Conservation (phyloP, 2,329 filamentous ascomycete species). For the Periconia digitata region DNA sequence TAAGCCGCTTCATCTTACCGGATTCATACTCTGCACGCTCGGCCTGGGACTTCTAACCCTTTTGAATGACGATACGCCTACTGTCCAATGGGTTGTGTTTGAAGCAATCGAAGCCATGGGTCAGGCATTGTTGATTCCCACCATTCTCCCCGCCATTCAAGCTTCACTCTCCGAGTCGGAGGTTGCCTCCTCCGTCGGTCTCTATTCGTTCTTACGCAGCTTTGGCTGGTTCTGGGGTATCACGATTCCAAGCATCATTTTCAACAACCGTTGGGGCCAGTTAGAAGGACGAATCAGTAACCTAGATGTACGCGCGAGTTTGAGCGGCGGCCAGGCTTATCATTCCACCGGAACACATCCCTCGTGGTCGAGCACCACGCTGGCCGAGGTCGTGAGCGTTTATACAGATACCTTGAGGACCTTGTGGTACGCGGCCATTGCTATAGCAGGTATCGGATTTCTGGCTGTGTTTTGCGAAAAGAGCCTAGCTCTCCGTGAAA, state of each 20-base stretch:
- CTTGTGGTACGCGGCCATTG: not conserved
- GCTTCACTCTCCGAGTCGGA: conserved; percentile 14
- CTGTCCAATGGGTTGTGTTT: conserved; percentile 14
- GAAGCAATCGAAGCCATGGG: conserved; percentile 14
- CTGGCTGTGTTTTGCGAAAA: not conserved
- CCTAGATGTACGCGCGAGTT: not conserved
- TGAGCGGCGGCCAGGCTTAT: conserved; percentile 1
- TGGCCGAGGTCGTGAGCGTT: not conserved
- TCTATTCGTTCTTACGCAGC: conserved; percentile 17
- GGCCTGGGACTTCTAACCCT: not conserved
- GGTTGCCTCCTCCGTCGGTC: conserved; percentile 10
- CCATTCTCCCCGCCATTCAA: conserved; percentile 13
- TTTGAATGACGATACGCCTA: not conserved
- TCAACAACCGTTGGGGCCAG: conserved; percentile 1
- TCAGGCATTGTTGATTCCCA: conserved; percentile 4
- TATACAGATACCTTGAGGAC: not conserved
- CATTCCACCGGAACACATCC: not conserved
- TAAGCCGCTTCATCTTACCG: conserved; percentile 8
- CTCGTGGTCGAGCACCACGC: not conserved
- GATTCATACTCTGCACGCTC: conserved; percentile 1
- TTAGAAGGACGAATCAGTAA: not conserved
- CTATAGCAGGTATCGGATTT: not conserved
- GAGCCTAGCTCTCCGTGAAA: not conserved
- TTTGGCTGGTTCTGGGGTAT: conserved; percentile 25
- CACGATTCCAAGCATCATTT: conserved; percentile 14